Conservation (phyloP, 2,329 filamentous ascomycete species). For the Alternaria ethzedia region DNA sequence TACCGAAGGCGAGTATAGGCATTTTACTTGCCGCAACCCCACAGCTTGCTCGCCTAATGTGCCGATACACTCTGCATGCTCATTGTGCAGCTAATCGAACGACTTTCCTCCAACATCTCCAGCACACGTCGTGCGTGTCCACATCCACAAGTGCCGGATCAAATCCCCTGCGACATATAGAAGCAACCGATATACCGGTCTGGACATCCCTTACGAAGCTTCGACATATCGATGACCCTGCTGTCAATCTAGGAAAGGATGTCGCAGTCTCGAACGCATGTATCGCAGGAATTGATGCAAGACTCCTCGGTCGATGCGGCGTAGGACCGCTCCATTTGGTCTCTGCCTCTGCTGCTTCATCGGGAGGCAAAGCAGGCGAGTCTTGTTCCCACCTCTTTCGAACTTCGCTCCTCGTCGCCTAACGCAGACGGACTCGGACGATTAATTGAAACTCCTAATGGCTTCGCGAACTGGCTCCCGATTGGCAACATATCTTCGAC, state of each 20-base stretch:
- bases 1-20: slow-evolving; percentile 1
- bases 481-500: neutral
- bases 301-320: neutral
- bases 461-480: neutral
- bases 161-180: neutral
- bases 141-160: neutral
- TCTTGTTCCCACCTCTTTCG: neutral
- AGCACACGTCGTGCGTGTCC: neutral
- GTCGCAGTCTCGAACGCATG: neutral
- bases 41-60: neutral
- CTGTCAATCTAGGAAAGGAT: neutral
- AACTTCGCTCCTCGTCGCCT: neutral
- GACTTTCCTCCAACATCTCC: neutral
- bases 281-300: neutral
- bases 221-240: neutral
- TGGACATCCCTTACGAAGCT: neutral
- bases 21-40: neutral
- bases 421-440: neutral
- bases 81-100: neutral
- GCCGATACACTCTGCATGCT: neutral
- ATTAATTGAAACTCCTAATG: neutral
- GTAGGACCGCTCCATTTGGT: neutral
- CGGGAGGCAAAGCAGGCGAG: neutral
- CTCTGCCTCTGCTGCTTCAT: neutral
- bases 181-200: neutral